Evolutionary conservation across 805 yeast species (phyloP), one percentile per base, ranked within the genome.

Genomic region (Debaryomyces hansenii): DNA sequence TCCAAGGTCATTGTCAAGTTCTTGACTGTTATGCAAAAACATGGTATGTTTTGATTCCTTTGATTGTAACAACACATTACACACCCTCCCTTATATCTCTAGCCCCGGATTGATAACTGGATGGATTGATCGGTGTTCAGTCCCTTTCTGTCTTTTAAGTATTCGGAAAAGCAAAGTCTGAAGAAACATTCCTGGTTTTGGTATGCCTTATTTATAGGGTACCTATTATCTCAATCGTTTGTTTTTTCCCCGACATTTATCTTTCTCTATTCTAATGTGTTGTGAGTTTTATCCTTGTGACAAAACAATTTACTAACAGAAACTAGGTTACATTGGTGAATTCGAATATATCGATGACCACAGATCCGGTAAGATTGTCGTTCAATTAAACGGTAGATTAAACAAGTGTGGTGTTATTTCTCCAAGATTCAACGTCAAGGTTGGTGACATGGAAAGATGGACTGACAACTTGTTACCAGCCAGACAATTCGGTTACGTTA

Each of bases 401-500:
- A 91, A 90, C 94, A 92, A 91, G 82, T 90, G 94, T 72, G 98
- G 98, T 81, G 98, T 92, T 56, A 92, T 91, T 74, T 89, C 96
- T 54, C 98, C 98, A 76, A 90, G 98, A 83, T 91, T 90, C 84
- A 91, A 91, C 84, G 91, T 91, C 69, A 89, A 90, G 80, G 85
- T 92, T 59, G 85, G 78, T 71, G 98, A 91, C 75, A 86, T 91
- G 62, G 98, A 91, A 82, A 91, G 89, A 80, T 91, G 98, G 98
- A 90, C 96, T 64, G 96, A 85, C 77, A 90, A 91, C 87, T 85
- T 91, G 73, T 83, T 91, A 72, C 98, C 98, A 75, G 96, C 98
- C 60, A 90, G 98, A 87, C 98, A 91, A 79, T 92, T 91, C 70
- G 98, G 98, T 80, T 90, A 78, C 85, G 91, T 91, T 69, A 88